These are phyloP conservation scores for Metschnikowia drakensbergensis DNA, from an alignment of 805 yeast genomes.

Conservation along the genomic window DNA sequence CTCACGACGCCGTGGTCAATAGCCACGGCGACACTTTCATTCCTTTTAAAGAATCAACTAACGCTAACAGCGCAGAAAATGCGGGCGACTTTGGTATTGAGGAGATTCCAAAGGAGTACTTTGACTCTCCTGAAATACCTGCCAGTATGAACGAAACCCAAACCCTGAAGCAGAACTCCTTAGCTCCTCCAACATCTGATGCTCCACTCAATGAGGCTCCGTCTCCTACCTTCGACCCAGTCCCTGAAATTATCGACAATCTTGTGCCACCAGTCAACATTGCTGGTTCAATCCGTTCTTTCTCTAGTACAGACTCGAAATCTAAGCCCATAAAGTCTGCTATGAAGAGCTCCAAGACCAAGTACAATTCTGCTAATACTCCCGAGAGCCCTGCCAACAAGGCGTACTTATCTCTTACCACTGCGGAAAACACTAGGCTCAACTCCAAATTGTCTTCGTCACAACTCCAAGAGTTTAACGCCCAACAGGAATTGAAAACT, in stretches of 20 bases:
- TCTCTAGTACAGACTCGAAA: conserved; percentile 25
- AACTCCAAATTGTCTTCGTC: conserved; percentile 56
- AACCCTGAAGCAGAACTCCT: neutral
- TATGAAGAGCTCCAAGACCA: conserved; percentile 38
- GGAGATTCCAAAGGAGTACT: conserved; percentile 20
- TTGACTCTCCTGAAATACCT: conserved; percentile 23
- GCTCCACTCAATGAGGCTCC: neutral
- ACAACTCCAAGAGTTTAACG: conserved; percentile 26
- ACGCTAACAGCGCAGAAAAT: conserved; percentile 17
- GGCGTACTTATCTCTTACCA: conserved; percentile 64
- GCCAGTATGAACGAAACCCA: conserved; percentile 10
- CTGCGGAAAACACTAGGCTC: conserved; percentile 75
- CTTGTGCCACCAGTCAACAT: conserved; percentile 15
- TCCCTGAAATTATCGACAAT: conserved; percentile 27
- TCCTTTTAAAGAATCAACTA: conserved; percentile 6
- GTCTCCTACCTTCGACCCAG: conserved; percentile 25
- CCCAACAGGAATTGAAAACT: conserved; percentile 7
- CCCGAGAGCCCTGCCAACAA: conserved; percentile 46
- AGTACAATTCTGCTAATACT: conserved; percentile 14
- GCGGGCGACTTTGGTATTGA: conserved; percentile 20
- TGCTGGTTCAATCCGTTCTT: conserved; percentile 31
- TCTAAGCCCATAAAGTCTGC: conserved; percentile 42
- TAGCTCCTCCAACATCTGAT: neutral
- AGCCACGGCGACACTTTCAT: conserved; percentile 10
- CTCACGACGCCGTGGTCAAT: conserved; percentile 8